phyloP scores from a whole-genome alignment of 768 basidiomycete species.

The Rhizopogon sp. region DNA sequence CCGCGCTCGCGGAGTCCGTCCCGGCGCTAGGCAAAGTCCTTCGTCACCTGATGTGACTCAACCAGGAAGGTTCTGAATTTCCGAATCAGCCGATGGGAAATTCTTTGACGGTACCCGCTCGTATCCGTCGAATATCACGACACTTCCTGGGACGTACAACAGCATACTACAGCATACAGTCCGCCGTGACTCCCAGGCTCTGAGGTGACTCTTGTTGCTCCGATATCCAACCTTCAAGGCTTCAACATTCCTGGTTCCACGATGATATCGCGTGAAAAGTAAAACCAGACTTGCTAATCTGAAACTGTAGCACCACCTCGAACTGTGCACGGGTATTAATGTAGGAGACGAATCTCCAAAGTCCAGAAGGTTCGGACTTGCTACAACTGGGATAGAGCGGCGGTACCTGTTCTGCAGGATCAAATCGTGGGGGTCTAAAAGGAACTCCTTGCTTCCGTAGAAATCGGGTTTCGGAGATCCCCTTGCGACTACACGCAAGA shows the following conservation, averaged over 20 bases:
- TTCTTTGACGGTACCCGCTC: background rate
- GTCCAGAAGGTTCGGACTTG: background rate
- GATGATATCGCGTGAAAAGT: background rate
- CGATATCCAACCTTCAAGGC: background rate
- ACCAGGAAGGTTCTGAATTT: background rate
- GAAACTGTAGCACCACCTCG: background rate
- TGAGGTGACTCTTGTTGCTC: background rate
- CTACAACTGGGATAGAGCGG: background rate
- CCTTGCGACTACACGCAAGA: constrained; percentile 1
- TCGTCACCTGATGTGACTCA: background rate
- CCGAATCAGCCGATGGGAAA: background rate
- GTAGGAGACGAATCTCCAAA: background rate
- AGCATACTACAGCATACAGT: background rate
- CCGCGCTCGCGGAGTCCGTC: background rate
- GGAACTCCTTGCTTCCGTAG: constrained; percentile 1
- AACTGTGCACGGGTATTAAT: no score
- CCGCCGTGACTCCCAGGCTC: background rate
- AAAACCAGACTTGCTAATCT: background rate
- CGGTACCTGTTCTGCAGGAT: background rate
- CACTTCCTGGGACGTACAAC: background rate
- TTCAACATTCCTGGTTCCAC: background rate
- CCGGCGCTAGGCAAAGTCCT: background rate
- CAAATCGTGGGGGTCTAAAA: background rate
- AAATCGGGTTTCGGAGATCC: constrained; percentile 3
- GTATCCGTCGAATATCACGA: background rate